These are phyloP conservation scores for Chrysoporthe austroafricana DNA, from an alignment of 2,329 filamentous ascomycete species.

Conservation along the genomic window DNA sequence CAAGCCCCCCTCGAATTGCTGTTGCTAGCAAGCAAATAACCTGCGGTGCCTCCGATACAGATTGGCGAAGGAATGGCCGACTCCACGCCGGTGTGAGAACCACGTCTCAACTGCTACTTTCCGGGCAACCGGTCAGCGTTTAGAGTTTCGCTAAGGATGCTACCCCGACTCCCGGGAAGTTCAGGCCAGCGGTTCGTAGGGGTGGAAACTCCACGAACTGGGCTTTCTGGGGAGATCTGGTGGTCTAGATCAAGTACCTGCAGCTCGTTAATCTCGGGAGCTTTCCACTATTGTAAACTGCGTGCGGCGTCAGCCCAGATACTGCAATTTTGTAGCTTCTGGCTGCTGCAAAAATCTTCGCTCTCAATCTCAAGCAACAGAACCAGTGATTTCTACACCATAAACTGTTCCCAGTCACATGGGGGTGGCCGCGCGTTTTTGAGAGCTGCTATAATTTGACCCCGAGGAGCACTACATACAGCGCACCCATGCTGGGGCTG, in stretches of 20 bases:
- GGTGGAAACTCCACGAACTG: not conserved
- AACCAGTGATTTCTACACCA: no score
- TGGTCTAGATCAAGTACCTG: not conserved
- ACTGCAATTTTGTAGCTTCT: not conserved
- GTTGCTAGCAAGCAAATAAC: not conserved
- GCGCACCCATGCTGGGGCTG: not conserved
- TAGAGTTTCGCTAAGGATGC: not conserved
- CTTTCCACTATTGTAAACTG: not conserved
- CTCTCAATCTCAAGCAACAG: not conserved
- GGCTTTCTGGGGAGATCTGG: not conserved
- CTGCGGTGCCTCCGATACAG: not conserved
- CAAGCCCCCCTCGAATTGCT: not conserved
- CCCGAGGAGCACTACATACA: not conserved
- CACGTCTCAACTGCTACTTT: not conserved
- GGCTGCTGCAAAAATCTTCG: not conserved
- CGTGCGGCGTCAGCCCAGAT: not conserved
- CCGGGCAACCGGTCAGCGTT: not conserved
- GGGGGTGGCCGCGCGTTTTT: not conserved
- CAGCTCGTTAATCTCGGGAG: not conserved
- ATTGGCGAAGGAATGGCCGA: not conserved
- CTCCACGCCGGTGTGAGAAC: conserved; percentile 1
- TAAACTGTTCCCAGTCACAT: no score
- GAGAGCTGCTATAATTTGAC: not conserved
- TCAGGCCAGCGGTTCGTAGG: not conserved
- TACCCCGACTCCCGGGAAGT: not conserved